Conservation (phyloP, 352 stramenopile species). For the Achlya hypogyna region DNA sequence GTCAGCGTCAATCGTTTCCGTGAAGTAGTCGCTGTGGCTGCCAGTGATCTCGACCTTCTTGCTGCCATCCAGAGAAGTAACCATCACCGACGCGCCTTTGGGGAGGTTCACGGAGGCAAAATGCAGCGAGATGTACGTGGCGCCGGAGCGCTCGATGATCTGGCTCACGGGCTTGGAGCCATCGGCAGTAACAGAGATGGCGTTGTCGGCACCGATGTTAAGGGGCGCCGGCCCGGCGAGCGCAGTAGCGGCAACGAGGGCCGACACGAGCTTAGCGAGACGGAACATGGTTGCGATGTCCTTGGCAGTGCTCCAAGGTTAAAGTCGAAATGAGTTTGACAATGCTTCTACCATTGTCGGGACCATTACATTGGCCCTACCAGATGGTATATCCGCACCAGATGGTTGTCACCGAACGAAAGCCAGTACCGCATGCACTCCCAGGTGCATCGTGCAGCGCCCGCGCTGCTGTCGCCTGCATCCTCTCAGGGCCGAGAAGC, state of each 20-base stretch:
- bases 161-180: constrained; percentile 1
- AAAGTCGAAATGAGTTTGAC: neutral
- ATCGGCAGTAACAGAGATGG: neutral
- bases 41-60: neutral
- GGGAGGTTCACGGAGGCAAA: constrained; percentile 1
- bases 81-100: neutral
- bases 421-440: no score
- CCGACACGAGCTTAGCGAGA: neutral
- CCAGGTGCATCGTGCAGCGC: no score
- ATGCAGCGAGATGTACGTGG: constrained; percentile 1
- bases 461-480: no score
- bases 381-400: no score
- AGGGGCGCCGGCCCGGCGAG: neutral
- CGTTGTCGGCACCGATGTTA: neutral
- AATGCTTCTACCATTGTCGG: no score
- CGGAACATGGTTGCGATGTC: neutral
- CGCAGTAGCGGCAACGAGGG: neutral
- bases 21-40: neutral
- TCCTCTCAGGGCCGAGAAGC: no score
- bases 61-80: neutral
- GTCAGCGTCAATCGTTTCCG: neutral
- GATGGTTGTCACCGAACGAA: no score
- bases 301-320: neutral
- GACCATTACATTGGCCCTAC: no score
- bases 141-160: constrained; percentile 1